Conservation (phyloP, 176 grass and related monocot species). For the Triticum timopheevii region DNA sequence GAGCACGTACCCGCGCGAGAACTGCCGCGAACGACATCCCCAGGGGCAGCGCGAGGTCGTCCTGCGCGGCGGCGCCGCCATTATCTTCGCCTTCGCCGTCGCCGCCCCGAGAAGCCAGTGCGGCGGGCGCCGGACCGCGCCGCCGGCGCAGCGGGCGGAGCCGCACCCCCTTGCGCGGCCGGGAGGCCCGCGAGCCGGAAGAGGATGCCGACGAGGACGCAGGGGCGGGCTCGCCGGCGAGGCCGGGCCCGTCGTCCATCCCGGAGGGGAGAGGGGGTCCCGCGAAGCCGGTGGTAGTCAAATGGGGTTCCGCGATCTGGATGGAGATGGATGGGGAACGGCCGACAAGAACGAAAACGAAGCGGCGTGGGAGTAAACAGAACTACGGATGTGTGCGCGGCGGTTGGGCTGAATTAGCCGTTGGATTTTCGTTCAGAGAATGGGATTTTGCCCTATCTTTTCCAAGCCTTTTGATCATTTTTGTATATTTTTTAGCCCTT, state of each 20-base stretch:
- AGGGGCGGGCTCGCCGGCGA: not conserved
- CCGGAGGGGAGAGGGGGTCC: not conserved
- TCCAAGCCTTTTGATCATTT: no score
- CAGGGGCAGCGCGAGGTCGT: constrained; percentile 78
- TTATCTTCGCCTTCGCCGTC: not conserved
- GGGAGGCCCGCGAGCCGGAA: not conserved
- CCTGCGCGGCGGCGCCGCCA: constrained; percentile 15
- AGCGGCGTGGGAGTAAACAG: not conserved
- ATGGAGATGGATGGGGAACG: not conserved
- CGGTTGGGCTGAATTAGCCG: constrained; percentile 11
- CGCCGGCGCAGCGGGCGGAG: constrained; percentile 31
- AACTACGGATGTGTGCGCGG: not conserved
- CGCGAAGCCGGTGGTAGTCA: not conserved
- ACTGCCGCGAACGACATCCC: constrained; percentile 91
- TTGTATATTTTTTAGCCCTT: no score
- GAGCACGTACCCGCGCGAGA: constrained; percentile 57
- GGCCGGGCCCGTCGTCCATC: constrained; percentile 24
- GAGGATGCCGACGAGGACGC: constrained; percentile 38
- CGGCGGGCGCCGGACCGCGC: not conserved
- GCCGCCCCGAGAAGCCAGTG: not conserved
- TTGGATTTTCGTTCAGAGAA: not conserved
- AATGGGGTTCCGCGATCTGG: not conserved
- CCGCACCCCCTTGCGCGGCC: constrained; percentile 26
- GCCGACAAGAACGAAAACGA: not conserved
- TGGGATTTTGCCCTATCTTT: no score